Evolutionary conservation across 768 basidiomycete genomes (phyloP), one percentile per base, ranked within the genome.

Genomic region (Asterophora lycoperdoides): DNA sequence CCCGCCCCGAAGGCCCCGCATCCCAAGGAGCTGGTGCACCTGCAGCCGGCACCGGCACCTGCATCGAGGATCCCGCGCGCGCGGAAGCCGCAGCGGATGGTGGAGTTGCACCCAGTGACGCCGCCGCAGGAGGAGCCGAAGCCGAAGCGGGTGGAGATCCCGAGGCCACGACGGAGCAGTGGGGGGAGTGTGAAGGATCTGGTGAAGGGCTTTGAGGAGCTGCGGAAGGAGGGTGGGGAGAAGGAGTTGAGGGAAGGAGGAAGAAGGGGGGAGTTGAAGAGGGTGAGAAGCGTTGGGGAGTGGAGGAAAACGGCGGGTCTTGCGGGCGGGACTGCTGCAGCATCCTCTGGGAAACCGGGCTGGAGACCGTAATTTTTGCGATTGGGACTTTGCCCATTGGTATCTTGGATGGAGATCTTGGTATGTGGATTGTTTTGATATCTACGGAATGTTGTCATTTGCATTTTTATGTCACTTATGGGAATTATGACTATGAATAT

Each of bases 171-270:
- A 49, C 70, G 81, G 58, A 81, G 78, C 50, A 86, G 87, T 57
- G 79, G 77, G 11, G 73, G 76, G 43, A 88, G 85, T 56, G 88
- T 90, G 49, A 86, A 77, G 64, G 86, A 89, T 44, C 62, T 90
- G 46, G 79, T 89, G 44, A 73, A 66, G 61, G 75, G 70, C 26
- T 90, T 81, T 57, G 86, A 89, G 64, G 63, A 61, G 39, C 46
- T 58, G 30, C 30, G 30, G 30, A 32, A 9, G 30, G 30, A 23
- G 3, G 23, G 23, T 42, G 60, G 61, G 37, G 42, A 51, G 56
- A 64, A 72, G 59, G 59, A 57, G n/a, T n/a, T n/a, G 41, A 60
- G 43, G 44, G 50, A 51, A 49, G 62, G 56, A 33, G 60, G 56
- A 41, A 57, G 56, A 49, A 64, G 54, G 49, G 47, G 45, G 5